These are phyloP conservation scores for Saururus chinensis DNA, from an alignment of 164 flowering plant genomes.

Conservation along the genomic window DNA sequence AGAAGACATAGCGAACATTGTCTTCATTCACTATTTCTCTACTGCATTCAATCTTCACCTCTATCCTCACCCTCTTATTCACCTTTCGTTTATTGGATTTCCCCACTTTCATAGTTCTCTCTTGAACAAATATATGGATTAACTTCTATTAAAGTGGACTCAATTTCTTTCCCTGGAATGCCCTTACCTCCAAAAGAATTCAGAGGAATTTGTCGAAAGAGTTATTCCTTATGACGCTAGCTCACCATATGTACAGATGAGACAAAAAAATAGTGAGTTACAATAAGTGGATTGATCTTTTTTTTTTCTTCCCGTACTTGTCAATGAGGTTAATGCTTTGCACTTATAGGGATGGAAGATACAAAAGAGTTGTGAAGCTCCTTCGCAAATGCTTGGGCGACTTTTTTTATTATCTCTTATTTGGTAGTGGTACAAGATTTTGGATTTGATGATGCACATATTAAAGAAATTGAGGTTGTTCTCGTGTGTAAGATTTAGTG, in stretches of 20 bases:
- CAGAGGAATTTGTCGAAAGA: constrained; percentile 65
- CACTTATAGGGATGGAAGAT: constrained; percentile 53
- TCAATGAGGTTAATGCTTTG: background rate
- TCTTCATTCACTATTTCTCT: too few relatives aligned
- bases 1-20: too few relatives aligned
- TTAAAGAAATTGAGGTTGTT: constrained; percentile 94
- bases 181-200: constrained; percentile 77
- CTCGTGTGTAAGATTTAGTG: constrained; percentile 8
- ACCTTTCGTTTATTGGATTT: too few relatives aligned
- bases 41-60: too few relatives aligned
- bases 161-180: constrained; percentile 47
- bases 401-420: constrained; percentile 75
- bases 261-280: constrained; percentile 38
- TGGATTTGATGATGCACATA: constrained; percentile 51
- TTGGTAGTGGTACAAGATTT: constrained; percentile 59
- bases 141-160: constrained; percentile 27
- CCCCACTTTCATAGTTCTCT: constrained; percentile 39
- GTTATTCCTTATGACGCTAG: constrained; percentile 71
- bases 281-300: background rate
- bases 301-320: constrained; percentile 1
- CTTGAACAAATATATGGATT: constrained; percentile 31
- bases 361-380: constrained; percentile 37
- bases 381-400: constrained; percentile 93
- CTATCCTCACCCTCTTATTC: too few relatives aligned
- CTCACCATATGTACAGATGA: constrained; percentile 76